phyloP scores from a whole-genome alignment of 1,139 yeast species.

The Magnusiomyces paraingens region DNA sequence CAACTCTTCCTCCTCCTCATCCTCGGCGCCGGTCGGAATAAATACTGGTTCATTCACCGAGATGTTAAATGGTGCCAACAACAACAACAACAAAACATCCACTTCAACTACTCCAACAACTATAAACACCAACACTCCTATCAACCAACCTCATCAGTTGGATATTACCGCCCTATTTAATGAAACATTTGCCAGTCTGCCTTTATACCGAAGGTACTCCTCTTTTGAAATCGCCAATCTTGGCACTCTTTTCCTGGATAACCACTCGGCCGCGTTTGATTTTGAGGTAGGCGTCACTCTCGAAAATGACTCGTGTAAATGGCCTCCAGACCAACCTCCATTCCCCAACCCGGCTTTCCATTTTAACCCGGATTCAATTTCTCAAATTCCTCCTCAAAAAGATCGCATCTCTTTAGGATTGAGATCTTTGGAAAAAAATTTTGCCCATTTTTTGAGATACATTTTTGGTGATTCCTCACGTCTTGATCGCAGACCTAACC shows the following conservation, averaged over 20 bases:
- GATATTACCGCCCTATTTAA: conserved; percentile 16
- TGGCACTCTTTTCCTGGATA: conserved; percentile 9
- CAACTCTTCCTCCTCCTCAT: too few relatives aligned
- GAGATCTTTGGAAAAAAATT: conserved; percentile 19
- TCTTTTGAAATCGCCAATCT: conserved; percentile 21
- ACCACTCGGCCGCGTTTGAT: not conserved
- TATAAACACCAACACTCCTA: too few relatives aligned
- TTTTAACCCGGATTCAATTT: not conserved
- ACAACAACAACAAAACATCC: too few relatives aligned
- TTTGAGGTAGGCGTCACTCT: not conserved
- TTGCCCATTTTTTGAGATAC: conserved; percentile 17
- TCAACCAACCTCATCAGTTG: conserved; percentile 9
- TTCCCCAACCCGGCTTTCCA: not conserved
- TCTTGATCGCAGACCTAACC: not conserved
- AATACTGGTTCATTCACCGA: too few relatives aligned
- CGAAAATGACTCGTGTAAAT: not conserved
- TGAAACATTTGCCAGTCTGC: conserved; percentile 12
- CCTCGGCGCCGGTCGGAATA: too few relatives aligned
- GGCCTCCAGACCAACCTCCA: not conserved
- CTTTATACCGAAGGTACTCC: conserved; percentile 18
- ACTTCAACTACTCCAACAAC: too few relatives aligned
- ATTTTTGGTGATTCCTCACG: conserved; percentile 13
- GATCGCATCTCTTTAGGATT: conserved; percentile 15
- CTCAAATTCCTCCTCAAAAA: conserved; percentile 1
- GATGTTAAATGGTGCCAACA: too few relatives aligned